Evolutionary conservation across 306 rosid genomes (phyloP), one percentile per base, ranked within the genome.

Genomic region (Begonia peltatifolia): DNA sequence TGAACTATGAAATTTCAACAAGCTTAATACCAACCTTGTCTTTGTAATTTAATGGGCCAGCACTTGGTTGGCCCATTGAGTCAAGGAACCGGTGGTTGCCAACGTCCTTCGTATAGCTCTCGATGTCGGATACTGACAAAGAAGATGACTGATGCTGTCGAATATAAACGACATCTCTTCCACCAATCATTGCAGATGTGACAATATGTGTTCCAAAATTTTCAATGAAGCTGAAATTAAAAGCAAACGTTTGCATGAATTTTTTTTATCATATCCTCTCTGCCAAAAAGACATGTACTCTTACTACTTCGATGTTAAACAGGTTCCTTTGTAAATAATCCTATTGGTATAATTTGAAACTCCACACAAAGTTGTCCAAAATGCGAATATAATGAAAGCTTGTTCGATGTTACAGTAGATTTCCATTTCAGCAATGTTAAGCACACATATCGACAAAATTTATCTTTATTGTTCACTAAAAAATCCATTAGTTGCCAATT

Each of bases 111-210:
- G 80, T 76, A 25, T 86, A 92, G 56, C 56, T 75, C 69, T 92
- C 84, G 59, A 92, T 87, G 63, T 92, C 94, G 9, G 66, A 22
- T 9, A 64, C 73, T 22, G 93, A 69, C 75, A 92, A 81, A 67
- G 78, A 67, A 63, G 99, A 92, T 59, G 80, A 75, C 58, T 79
- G 94, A 71, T 86, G 96, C 82, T 92, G 99, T 82, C 96, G 75
- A 68, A 92, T 67, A 69, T 92, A 92, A 51, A 86, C 88, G 52
- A 81, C 88, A 47, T 92, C 99, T 74, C 93, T 76, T 60, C 96
- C 99, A 54, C 99, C 99, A 50, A 92, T 74, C 13, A 87, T 92
- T 65, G 94, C 99, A 14, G 99, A 92, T 11, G 93, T 79, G 68
- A 92, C 84, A 55, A 92, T 74, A 75, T 92, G 99, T 10, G 99